Percentiles rank a stretch among this genome's conserved stretches.
These are phyloP conservation scores for Cocos nucifera DNA, from an alignment of 176 grass and related monocot genomes.

Conservation along the genomic window DNA sequence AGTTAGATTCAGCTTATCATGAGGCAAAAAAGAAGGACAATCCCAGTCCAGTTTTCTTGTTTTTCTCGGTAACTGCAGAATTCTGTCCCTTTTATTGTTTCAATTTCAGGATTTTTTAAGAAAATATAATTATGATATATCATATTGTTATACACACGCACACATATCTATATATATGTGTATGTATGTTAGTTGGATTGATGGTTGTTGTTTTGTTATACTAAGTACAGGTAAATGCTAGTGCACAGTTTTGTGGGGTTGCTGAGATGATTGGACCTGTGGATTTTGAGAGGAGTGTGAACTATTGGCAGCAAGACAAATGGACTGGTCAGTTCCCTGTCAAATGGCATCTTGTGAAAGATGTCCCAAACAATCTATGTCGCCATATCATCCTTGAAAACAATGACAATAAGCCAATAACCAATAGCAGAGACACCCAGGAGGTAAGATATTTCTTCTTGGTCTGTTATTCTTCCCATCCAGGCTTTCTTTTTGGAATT, in stretches of 20 bases:
- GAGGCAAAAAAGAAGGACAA: conserved; percentile 41
- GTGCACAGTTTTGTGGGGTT: conserved; percentile 76
- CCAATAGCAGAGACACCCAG: conserved; percentile 84
- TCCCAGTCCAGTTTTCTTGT: conserved; percentile 46
- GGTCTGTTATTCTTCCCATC: neutral
- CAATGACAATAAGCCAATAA: conserved; percentile 81
- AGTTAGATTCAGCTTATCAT: conserved; percentile 51
- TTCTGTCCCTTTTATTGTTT: neutral
- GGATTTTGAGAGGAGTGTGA: conserved; percentile 75
- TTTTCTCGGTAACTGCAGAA: conserved; percentile 51
- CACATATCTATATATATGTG: too few relatives aligned
- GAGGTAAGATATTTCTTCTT: conserved; percentile 37
- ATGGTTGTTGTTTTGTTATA: neutral
- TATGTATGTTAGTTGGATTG: neutral
- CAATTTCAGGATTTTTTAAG: too few relatives aligned
- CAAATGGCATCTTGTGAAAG: conserved; percentile 86
- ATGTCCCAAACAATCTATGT: conserved; percentile 63
- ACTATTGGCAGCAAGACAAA: conserved; percentile 86
- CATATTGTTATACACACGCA: neutral
- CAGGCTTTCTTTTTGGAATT: neutral
- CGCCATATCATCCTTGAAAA: conserved; percentile 82
- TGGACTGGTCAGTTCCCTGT: conserved; percentile 90
- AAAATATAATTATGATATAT: neutral
- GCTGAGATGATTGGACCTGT: conserved; percentile 90
- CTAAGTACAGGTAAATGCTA: conserved; percentile 56